These are phyloP conservation scores for Diplotaxis tenuifolia DNA, from an alignment of 345 rosid genomes.

Conservation along the genomic window DNA sequence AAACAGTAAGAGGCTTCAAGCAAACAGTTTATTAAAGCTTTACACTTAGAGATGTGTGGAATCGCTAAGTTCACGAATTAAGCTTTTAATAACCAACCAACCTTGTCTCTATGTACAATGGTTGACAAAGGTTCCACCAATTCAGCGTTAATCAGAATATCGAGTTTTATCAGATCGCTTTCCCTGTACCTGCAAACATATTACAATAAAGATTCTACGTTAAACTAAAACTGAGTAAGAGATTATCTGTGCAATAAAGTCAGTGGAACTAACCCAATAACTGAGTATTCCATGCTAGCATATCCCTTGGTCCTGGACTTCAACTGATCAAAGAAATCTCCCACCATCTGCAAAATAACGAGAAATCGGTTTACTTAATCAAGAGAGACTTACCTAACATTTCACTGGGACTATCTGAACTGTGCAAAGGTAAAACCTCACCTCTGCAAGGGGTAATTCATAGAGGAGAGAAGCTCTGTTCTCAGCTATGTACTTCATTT, in stretches of 20 bases:
- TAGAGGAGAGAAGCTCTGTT: constrained; percentile 80
- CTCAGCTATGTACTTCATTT: constrained; percentile 91
- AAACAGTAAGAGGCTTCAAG: background rate
- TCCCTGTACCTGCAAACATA: constrained; percentile 65
- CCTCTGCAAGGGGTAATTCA: constrained; percentile 95
- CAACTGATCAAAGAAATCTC: constrained; percentile 95
- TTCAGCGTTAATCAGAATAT: constrained; percentile 83
- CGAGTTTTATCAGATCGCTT: constrained; percentile 83
- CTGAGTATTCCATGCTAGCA: constrained; percentile 97
- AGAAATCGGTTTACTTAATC: constrained; percentile 10
- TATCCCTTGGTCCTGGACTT: constrained; percentile 96
- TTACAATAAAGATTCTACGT: constrained; percentile 26
- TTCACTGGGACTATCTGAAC: constrained; percentile 14
- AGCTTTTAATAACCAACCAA: constrained; percentile 32
- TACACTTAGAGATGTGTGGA: constrained; percentile 2
- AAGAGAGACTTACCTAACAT: constrained; percentile 4
- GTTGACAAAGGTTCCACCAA: constrained; percentile 87
- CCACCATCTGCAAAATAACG: constrained; percentile 76
- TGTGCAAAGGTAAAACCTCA: constrained; percentile 29
- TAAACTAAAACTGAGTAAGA: too few species aligned
- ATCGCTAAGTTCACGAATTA: background rate
- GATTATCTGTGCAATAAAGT: background rate
- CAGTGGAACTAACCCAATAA: constrained; percentile 61
- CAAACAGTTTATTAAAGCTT: constrained; percentile 6
- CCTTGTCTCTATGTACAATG: constrained; percentile 95